phyloP scores from a whole-genome alignment of 2,329 filamentous ascomycete genomes.

The Botrytis aclada region DNA sequence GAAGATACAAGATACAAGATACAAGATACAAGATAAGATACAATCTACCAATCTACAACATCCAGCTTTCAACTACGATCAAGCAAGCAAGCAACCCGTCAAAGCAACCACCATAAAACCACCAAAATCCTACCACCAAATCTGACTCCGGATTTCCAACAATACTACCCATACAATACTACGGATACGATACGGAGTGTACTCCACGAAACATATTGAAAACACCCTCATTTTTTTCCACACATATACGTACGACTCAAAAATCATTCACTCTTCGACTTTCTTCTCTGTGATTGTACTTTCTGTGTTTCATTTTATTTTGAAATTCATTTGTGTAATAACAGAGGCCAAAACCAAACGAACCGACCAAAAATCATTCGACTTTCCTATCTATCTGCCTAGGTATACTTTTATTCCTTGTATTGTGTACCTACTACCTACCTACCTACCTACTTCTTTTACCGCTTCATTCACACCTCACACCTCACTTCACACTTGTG shows the following conservation, averaged over 20 bases:
- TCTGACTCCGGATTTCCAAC: background rate
- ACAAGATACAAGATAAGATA: background rate
- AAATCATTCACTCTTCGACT: background rate
- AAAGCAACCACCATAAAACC: background rate
- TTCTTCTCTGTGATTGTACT: background rate
- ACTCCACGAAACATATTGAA: constrained; percentile 12
- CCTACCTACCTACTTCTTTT: background rate
- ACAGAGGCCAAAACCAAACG: constrained; percentile 3
- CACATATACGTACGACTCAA: background rate
- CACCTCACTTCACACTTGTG: too few species aligned
- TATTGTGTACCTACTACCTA: too few species aligned
- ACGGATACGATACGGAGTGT: background rate
- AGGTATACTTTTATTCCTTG: background rate
- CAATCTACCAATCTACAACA: background rate
- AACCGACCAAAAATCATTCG: constrained; percentile 27
- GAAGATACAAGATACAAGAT: background rate
- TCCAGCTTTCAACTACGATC: background rate
- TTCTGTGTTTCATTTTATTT: background rate
- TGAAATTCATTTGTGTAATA: background rate
- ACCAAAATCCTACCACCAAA: background rate
- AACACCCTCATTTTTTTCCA: background rate
- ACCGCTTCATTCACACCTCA: too few species aligned
- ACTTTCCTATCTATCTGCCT: constrained; percentile 24
- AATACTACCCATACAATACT: background rate
- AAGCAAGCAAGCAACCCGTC: background rate